Evolutionary conservation across 2,329 filamentous ascomycete species (phyloP).

Genomic region (Ceratocystis alfenasii): DNA sequence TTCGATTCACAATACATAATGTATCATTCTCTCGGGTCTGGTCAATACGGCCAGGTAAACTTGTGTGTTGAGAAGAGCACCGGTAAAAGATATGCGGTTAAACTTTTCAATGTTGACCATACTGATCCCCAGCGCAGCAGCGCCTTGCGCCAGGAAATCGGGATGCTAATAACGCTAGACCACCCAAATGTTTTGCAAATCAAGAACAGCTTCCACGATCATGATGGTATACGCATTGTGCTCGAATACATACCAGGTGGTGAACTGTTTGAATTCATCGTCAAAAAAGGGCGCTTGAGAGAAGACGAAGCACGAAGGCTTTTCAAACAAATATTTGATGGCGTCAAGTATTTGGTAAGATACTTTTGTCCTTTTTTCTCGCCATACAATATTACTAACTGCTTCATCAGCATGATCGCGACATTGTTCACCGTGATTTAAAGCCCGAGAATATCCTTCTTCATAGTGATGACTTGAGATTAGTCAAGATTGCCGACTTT

Average conservation of each 20-base stretch:
- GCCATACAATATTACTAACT: too few species aligned
- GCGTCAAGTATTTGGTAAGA: slow-evolving; percentile 84
- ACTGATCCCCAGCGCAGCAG: background rate
- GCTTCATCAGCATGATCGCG: slow-evolving; percentile 67
- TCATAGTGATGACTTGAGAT: slow-evolving; percentile 58
- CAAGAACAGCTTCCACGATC: slow-evolving; percentile 90
- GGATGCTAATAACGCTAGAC: slow-evolving; percentile 90
- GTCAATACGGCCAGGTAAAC: slow-evolving; percentile 90
- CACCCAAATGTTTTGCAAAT: slow-evolving; percentile 87
- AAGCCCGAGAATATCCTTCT: slow-evolving; percentile 95
- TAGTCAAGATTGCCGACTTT: slow-evolving; percentile 90
- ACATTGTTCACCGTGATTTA: slow-evolving; percentile 94
- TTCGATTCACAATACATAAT: slow-evolving; percentile 82
- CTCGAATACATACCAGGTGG: slow-evolving; percentile 84
- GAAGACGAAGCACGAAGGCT: slow-evolving; percentile 77
- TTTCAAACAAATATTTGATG: slow-evolving; percentile 84
- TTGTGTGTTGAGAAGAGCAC: slow-evolving; percentile 76
- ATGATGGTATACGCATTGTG: slow-evolving; percentile 79
- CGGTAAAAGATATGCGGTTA: slow-evolving; percentile 78
- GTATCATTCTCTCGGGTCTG: slow-evolving; percentile 77
- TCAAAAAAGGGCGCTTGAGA: slow-evolving; percentile 75
- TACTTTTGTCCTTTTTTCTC: background rate
- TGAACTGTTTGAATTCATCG: slow-evolving; percentile 91
- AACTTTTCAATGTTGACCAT: slow-evolving; percentile 82
- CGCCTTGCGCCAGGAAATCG: slow-evolving; percentile 87